Percentiles rank a stretch among this genome's conserved stretches.
Evolutionary conservation across 2,329 filamentous ascomycete species (phyloP).

Genomic region (Botrytis fabae): DNA sequence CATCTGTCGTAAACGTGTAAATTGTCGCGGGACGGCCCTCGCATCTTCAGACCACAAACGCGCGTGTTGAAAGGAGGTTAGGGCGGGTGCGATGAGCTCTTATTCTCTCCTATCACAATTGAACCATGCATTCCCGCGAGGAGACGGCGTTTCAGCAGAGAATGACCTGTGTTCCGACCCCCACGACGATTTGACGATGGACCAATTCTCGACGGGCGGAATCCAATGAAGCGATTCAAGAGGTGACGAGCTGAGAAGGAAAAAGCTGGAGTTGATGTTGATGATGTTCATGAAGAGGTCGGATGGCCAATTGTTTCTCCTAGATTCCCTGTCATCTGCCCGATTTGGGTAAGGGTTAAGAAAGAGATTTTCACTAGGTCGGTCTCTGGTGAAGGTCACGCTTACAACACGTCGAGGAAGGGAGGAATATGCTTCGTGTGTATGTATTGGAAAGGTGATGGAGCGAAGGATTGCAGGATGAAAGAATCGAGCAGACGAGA

Average conservation of each 20-base stretch:
- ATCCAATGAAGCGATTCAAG: constrained; percentile 8
- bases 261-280: background rate
- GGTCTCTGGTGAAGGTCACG: background rate
- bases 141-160: constrained; percentile 1
- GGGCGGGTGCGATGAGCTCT: background rate
- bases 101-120: background rate
- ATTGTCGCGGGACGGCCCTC: constrained; percentile 20
- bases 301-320: constrained; percentile 23
- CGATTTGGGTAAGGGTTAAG: background rate
- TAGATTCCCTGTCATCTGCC: background rate
- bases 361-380: too few species aligned
- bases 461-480: too few species aligned
- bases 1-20: background rate
- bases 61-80: constrained; percentile 1
- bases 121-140: background rate
- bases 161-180: background rate
- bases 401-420: background rate
- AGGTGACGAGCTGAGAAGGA: background rate
- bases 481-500: too few species aligned
- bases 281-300: constrained; percentile 5
- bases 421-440: background rate
- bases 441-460: too few species aligned
- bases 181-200: background rate
- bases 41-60: constrained; percentile 15
- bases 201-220: background rate